A percentile compares a stretch with the other conserved stretches of the same genome.
Conservation (phyloP, 2,329 filamentous ascomycete species). For the Rutstroemia sydowiana region DNA sequence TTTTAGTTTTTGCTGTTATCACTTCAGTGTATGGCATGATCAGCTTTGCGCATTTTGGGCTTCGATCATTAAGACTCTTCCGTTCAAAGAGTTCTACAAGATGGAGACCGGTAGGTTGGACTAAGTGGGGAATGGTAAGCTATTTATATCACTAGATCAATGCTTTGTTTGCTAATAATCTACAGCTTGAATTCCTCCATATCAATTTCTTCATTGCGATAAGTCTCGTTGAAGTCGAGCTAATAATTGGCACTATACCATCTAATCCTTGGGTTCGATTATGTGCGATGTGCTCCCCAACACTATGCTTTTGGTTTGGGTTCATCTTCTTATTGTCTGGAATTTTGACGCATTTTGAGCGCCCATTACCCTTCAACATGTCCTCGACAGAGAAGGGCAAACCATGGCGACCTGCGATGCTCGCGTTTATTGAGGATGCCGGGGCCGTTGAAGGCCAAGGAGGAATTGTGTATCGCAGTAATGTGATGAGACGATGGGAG, state of each 20-base stretch:
- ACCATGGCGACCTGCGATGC: conserved; percentile 20
- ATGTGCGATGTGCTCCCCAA: conserved; percentile 24
- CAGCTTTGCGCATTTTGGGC: conserved; percentile 23
- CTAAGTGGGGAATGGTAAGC: conserved; percentile 25
- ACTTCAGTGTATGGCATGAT: conserved; percentile 24
- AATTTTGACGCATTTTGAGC: conserved; percentile 17
- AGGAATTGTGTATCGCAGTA: conserved; percentile 19
- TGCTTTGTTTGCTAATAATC: not conserved
- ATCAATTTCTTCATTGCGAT: conserved; percentile 22
- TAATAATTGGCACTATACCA: conserved; percentile 21
- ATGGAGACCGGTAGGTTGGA: conserved; percentile 25
- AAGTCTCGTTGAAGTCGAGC: conserved; percentile 22
- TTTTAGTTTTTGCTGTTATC: conserved; percentile 22
- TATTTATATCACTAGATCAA: not conserved
- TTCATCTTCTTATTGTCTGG: conserved; percentile 19
- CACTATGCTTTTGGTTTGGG: conserved; percentile 23
- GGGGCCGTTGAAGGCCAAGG: conserved; percentile 24
- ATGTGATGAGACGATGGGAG: conserved; percentile 23
- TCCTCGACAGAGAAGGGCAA: conserved; percentile 24
- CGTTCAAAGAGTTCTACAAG: conserved; percentile 13
- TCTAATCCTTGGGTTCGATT: conserved; percentile 20
- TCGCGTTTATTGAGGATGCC: conserved; percentile 22
- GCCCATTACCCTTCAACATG: conserved; percentile 23
- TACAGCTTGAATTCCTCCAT: conserved; percentile 22
- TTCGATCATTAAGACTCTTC: conserved; percentile 23